These are phyloP conservation scores for Melastoma candidum DNA, from an alignment of 441 rosid genomes.

Conservation along the genomic window DNA sequence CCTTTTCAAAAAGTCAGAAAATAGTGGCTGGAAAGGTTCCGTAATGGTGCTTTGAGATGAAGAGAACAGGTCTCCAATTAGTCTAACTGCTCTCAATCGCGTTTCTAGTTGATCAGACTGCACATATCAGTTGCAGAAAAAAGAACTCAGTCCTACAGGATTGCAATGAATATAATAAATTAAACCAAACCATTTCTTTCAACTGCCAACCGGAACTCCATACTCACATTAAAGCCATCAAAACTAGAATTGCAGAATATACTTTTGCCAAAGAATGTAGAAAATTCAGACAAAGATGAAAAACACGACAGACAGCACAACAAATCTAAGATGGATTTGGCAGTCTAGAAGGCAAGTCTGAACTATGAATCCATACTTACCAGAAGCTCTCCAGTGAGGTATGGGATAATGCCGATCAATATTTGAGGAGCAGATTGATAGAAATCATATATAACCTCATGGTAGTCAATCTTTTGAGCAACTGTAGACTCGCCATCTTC, in stretches of 20 bases:
- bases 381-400: constrained; percentile 98
- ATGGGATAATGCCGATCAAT: constrained; percentile 77
- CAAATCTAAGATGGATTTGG: too few relatives aligned
- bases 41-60: constrained; percentile 50
- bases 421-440: constrained; percentile 86
- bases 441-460: constrained; percentile 84
- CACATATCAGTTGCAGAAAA: constrained; percentile 19
- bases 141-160: constrained; percentile 16
- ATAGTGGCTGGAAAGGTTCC: constrained; percentile 82
- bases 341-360: too few relatives aligned
- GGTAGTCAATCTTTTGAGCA: constrained; percentile 60
- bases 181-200: not conserved
- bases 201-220: not conserved
- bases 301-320: too few relatives aligned
- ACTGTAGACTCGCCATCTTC: constrained; percentile 56
- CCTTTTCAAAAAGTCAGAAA: constrained; percentile 92
- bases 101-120: constrained; percentile 92
- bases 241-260: too few relatives aligned
- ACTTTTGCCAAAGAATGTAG: too few relatives aligned
- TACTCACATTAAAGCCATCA: too few relatives aligned
- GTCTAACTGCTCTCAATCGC: constrained; percentile 82
- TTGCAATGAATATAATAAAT: not conserved
- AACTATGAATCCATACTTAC: constrained; percentile 1
- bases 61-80: constrained; percentile 90
- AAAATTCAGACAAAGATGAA: too few relatives aligned